Conservation (phyloP, 2,329 filamentous ascomycete species). For the Trichoderma sp. region DNA sequence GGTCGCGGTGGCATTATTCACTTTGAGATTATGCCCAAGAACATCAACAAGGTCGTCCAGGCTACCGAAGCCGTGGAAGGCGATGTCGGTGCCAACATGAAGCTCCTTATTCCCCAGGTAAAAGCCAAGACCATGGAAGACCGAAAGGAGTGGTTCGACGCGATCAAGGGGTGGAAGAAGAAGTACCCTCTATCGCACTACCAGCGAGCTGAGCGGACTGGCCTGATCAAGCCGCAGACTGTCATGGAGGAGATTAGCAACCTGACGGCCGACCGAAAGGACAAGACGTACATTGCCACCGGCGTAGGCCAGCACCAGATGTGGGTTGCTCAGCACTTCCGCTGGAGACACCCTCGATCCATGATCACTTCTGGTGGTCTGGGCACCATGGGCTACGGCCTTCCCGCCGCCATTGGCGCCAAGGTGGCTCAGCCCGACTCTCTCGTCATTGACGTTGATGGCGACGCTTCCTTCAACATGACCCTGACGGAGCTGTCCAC, state of each 20-base stretch:
- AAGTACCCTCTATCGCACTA: slow-evolving; percentile 83
- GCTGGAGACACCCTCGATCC: slow-evolving; percentile 85
- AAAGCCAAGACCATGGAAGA: slow-evolving; percentile 59
- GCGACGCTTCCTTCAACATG: slow-evolving; percentile 99
- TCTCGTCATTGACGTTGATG: slow-evolving; percentile 92
- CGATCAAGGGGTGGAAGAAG: slow-evolving; percentile 88
- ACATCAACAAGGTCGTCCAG: slow-evolving; percentile 99
- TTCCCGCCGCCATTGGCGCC: slow-evolving; percentile 91
- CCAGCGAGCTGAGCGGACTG: slow-evolving; percentile 71
- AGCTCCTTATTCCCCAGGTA: slow-evolving; percentile 69
- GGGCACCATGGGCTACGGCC: slow-evolving; percentile 83
- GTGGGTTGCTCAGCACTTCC: slow-evolving; percentile 97
- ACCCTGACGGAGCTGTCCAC: slow-evolving; percentile 93
- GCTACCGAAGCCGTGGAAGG: slow-evolving; percentile 94
- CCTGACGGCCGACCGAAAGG: slow-evolving; percentile 74
- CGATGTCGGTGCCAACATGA: slow-evolving; percentile 79
- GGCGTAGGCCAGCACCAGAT: slow-evolving; percentile 98
- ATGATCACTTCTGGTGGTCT: slow-evolving; percentile 97
- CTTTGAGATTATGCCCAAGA: slow-evolving; percentile 99
- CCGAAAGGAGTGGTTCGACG: slow-evolving; percentile 80
- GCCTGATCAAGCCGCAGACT: slow-evolving; percentile 90
- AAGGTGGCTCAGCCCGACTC: slow-evolving; percentile 78
- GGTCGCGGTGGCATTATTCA: slow-evolving; percentile 91
- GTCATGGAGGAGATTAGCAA: slow-evolving; percentile 88
- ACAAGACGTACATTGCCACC: slow-evolving; percentile 83